A percentile compares a stretch with the other conserved stretches of the same genome.
phyloP scores from a whole-genome alignment of 352 stramenopile species.

The Phytopythium kandeliae region DNA sequence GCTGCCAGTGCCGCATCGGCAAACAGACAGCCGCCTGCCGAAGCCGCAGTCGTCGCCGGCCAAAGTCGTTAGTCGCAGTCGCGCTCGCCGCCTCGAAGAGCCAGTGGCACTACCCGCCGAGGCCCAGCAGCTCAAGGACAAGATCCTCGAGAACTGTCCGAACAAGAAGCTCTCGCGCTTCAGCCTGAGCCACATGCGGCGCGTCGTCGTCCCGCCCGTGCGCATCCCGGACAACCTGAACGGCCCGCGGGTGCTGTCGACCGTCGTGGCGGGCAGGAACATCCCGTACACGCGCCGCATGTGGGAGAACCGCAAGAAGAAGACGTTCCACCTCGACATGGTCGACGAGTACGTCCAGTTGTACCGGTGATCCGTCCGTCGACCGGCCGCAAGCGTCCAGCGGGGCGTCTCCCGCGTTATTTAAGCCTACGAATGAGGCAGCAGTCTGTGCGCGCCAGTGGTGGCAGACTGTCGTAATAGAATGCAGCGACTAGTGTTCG shows the following conservation, averaged over 20 bases:
- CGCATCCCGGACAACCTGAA: slow-evolving; percentile 47
- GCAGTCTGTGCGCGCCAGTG: too few relatives aligned
- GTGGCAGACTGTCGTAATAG: too few relatives aligned
- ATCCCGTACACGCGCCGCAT: slow-evolving; percentile 61
- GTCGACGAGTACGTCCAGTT: slow-evolving; percentile 40
- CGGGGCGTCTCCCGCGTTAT: background rate
- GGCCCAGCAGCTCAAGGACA: slow-evolving; percentile 49
- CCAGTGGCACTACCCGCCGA: slow-evolving; percentile 28
- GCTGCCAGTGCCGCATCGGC: slow-evolving; percentile 13
- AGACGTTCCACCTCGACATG: slow-evolving; percentile 37
- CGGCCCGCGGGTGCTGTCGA: slow-evolving; percentile 26
- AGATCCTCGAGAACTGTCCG: slow-evolving; percentile 38
- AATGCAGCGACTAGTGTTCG: too few relatives aligned
- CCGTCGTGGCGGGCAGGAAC: slow-evolving; percentile 47
- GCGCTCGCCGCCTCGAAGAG: slow-evolving; percentile 25
- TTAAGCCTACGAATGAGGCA: too few relatives aligned
- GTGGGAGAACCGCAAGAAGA: slow-evolving; percentile 62
- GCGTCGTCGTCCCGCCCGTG: slow-evolving; percentile 48
- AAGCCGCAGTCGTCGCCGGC: slow-evolving; percentile 18
- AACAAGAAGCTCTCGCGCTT: slow-evolving; percentile 46
- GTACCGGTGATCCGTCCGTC: slow-evolving; percentile 16
- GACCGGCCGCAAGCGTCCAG: background rate
- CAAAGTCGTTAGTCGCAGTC: slow-evolving; percentile 28
- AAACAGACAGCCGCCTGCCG: slow-evolving; percentile 17
- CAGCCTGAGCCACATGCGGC: slow-evolving; percentile 55